Evolutionary conservation across 2,329 filamentous ascomycete species (phyloP).

Genomic region (Paramyrothecium sp.): DNA sequence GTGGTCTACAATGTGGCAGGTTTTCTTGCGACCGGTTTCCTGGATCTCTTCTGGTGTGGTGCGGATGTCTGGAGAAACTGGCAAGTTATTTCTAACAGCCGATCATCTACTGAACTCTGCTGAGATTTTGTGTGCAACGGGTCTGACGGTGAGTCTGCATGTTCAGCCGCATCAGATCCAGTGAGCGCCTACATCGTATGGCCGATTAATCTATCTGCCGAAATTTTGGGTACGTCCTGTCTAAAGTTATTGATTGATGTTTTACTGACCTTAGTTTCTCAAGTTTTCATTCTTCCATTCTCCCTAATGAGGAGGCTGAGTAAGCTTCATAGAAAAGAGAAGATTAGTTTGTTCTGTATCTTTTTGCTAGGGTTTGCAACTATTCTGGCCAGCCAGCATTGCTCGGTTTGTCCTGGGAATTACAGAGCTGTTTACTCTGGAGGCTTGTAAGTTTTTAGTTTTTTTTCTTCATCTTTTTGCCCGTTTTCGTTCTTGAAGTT

Average conservation of each 20-base stretch:
- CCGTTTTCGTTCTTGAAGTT: not conserved
- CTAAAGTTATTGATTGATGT: no score
- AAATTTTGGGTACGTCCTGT: not conserved
- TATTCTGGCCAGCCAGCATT: not conserved
- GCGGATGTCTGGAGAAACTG: not conserved
- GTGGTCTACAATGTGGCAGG: not conserved
- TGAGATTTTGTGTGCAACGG: not conserved
- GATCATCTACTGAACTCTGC: not conserved
- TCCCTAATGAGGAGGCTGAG: not conserved
- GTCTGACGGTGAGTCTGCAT: not conserved
- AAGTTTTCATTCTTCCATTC: not conserved
- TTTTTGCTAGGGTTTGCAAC: not conserved
- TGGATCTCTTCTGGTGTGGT: slow-evolving; percentile 2
- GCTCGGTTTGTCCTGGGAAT: not conserved
- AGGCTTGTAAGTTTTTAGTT: not conserved
- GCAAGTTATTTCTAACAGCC: not conserved
- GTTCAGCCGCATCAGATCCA: not conserved
- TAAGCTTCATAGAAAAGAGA: not conserved
- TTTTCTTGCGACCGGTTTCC: not conserved
- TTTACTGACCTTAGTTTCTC: not conserved
- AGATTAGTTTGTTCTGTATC: slow-evolving; percentile 1
- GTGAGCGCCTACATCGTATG: not conserved
- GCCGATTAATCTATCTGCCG: not conserved
- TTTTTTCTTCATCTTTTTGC: not conserved
- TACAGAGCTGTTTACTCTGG: not conserved